Evolutionary conservation across 371 early-diverging fungal species (phyloP).

Genomic region (Umbelopsis sp.): DNA sequence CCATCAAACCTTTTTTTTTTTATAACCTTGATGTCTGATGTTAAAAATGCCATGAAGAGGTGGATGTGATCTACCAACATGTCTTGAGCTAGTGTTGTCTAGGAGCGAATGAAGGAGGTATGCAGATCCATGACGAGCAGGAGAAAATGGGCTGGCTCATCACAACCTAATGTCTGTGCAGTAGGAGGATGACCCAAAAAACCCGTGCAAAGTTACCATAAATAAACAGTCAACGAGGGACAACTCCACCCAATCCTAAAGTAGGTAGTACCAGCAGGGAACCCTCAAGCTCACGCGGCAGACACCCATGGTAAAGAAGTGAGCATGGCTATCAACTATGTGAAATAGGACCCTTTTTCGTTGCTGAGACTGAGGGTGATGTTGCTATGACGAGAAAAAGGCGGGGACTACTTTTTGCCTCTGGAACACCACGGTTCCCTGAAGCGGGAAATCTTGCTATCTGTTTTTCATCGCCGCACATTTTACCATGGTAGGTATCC

Average conservation of each 20-base stretch:
- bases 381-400: too few relatives aligned
- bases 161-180: constrained; percentile 3
- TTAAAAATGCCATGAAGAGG: not conserved
- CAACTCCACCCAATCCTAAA: constrained; percentile 15
- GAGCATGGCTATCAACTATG: too few relatives aligned
- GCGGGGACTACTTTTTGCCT: too few relatives aligned
- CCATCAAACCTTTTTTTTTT: too few relatives aligned
- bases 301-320: too few relatives aligned
- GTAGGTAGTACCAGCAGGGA: constrained; percentile 6
- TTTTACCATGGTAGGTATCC: constrained; percentile 17
- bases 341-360: too few relatives aligned
- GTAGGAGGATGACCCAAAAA: constrained; percentile 7
- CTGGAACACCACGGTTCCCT: not conserved
- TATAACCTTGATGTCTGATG: too few relatives aligned
- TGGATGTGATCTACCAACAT: not conserved
- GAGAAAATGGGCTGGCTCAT: not conserved
- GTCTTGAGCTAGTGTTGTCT: not conserved
- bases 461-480: constrained; percentile 7
- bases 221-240: constrained; percentile 9
- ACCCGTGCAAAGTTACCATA: constrained; percentile 17
- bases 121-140: not conserved
- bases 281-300: too few relatives aligned
- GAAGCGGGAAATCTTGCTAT: not conserved
- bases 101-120: constrained; percentile 8
- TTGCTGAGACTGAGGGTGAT: too few relatives aligned